These are phyloP conservation scores for Mycena metata DNA, from an alignment of 768 basidiomycete species.

Conservation along the genomic window DNA sequence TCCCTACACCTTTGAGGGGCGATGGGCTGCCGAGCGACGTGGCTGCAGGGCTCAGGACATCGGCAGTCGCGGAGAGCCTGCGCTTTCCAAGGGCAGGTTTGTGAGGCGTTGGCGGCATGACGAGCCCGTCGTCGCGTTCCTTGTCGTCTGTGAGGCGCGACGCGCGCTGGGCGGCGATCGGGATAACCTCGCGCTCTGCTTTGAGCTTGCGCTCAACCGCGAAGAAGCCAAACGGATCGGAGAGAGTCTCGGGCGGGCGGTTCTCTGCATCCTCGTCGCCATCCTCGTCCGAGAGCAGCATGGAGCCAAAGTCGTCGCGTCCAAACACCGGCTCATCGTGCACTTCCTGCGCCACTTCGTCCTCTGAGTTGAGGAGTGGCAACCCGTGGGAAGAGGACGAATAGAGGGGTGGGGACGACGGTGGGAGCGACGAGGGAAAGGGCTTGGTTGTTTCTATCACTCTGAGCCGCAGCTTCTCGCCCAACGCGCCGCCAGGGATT, in stretches of 20 bases:
- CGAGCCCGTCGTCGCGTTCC: constrained; percentile 34
- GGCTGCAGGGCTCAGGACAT: constrained; percentile 50
- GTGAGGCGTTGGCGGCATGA: constrained; percentile 51
- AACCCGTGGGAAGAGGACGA: constrained; percentile 22
- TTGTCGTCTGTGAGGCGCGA: constrained; percentile 33
- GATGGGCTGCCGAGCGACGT: constrained; percentile 53
- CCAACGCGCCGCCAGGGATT: constrained; percentile 31
- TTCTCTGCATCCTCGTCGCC: constrained; percentile 34
- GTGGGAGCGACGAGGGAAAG: constrained; percentile 38
- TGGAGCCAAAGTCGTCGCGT: constrained; percentile 23
- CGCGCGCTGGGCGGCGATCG: constrained; percentile 38
- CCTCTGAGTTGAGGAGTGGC: constrained; percentile 24
- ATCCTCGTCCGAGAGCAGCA: constrained; percentile 26
- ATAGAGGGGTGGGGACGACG: constrained; percentile 34
- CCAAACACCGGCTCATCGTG: constrained; percentile 2
- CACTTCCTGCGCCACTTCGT: constrained; percentile 20
- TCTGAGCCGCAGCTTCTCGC: constrained; percentile 31
- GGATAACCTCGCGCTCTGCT: constrained; percentile 49
- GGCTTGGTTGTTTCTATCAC: constrained; percentile 1
- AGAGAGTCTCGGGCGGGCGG: constrained; percentile 41
- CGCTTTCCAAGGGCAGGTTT: constrained; percentile 48
- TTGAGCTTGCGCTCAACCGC: constrained; percentile 67
- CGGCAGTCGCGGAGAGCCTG: constrained; percentile 45
- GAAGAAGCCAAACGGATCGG: constrained; percentile 72
- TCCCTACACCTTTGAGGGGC: constrained; percentile 46